Base-by-base conservation (phyloP, 2,329 filamentous ascomycete species). In the Daldinia eschscholtzii region DNA sequence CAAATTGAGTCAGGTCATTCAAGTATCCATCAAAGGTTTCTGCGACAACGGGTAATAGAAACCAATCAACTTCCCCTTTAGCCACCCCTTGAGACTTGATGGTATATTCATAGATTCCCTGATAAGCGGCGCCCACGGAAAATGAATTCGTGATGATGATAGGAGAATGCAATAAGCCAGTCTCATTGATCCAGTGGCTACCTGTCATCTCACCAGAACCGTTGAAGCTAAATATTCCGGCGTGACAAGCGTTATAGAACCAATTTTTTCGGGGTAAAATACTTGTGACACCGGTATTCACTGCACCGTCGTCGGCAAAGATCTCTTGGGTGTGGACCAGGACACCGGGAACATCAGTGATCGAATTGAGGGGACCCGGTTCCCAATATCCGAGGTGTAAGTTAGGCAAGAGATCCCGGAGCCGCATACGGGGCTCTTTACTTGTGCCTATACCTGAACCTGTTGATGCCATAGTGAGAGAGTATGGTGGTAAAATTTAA, bases 1-100 rank as follows among this genome's bases (percentile, higher is more conserved):
- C 82, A 61, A 90, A 88, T 18, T 83, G 83, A 26, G 81, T 80
- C 1, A 88, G 80, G 70, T 91, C 86, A 73, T 86, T 90, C 35
- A 91, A 74, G 68, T 82, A 87, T 9, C 88, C 88, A 71, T 91
- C 89, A 61, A 86, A 91, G 0, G 89, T 91, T 79, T 91, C 88
- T 0, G 81, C 86, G 0, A 91, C 85, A 3, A 90, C 82, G 0
- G 89, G 89, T 5, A 87, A 73, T 7, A 89, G 76, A 68, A 87
- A 88, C 76, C 86, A 84, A 52, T 86, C 84, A 33, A 84, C 81
- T 30, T 83, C 80, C 0, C 80, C 81, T 3, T 83, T 82, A 0
- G 79, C 70, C 15, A 82, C 78, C 15, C 78, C 74, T 57, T 85
- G 79, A 46, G 87, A 76, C 10, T 82, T 79, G 62, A 86, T 82